A percentile compares a stretch with the other conserved stretches of the same genome.
These are phyloP conservation scores for Fraxinus ornus DNA, from an alignment of 305 asterid genomes.

Conservation along the genomic window DNA sequence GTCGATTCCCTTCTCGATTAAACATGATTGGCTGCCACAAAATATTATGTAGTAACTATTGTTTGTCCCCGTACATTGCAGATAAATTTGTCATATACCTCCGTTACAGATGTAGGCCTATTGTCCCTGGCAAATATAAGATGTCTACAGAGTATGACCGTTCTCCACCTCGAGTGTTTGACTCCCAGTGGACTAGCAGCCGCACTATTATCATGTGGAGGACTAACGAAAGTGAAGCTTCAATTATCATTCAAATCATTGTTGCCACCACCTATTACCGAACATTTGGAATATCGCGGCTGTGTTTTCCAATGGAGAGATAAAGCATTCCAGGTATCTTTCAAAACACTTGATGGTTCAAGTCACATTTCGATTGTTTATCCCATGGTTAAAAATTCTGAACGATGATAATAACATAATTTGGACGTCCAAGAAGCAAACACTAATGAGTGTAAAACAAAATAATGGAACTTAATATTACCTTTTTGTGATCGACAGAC, in stretches of 20 bases:
- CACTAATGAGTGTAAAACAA: background rate
- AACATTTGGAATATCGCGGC: conserved; percentile 45
- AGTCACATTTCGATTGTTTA: background rate
- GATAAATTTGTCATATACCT: conserved; percentile 70
- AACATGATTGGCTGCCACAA: background rate
- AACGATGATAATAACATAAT: background rate
- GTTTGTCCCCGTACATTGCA: conserved; percentile 23
- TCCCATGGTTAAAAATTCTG: background rate
- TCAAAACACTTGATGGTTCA: background rate
- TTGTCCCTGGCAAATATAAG: conserved; percentile 66
- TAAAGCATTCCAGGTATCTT: conserved; percentile 38
- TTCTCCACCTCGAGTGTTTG: conserved; percentile 59
- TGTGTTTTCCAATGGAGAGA: conserved; percentile 45
- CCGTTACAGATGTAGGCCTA: conserved; percentile 74
- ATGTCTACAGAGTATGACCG: conserved; percentile 73
- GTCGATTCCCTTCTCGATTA: background rate
- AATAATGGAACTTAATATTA: background rate
- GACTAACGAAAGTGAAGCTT: conserved; percentile 51
- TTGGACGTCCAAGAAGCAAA: background rate
- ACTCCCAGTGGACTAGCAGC: conserved; percentile 62
- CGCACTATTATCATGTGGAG: conserved; percentile 60
- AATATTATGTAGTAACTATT: background rate
- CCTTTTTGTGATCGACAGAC: conserved; percentile 26
- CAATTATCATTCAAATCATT: conserved; percentile 33
- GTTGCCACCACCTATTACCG: conserved; percentile 35